Evolutionary conservation across 495 filamentous ascomycete species (phyloP), one percentile per base, ranked within the genome.

Genomic region (Thermothielavioides terrestris): DNA sequence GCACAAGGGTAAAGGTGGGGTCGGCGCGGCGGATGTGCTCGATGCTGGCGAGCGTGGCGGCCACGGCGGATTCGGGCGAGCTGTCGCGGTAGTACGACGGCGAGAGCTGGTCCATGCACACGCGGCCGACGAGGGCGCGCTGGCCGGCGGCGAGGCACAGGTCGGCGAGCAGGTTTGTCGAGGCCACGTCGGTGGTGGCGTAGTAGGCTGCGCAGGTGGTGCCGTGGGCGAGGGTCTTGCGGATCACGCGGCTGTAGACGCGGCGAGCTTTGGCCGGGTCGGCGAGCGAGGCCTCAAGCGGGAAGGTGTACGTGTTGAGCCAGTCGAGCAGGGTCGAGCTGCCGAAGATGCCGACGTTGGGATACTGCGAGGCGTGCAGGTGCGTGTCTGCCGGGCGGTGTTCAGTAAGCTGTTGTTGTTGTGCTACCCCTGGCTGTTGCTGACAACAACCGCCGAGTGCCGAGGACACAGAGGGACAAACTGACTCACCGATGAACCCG

Each of bases 251-350:
- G 15, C 75, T 73, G 68, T 97, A 97, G 52, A 90, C 77, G 54
- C 53, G 70, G 63, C 71, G 75, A 37, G 70, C 57, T 53, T 73
- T 72, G 57, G 61, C 59, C 35, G 65, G 68, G 49, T 67, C 62
- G 4, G 68, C 58, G 47, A 95, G 77, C 15, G 83, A 86, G 11
- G 79, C 72, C 68, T 97, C 91, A 47, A 94, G 76, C 0, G 91
- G 91, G 67, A 94, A 98, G n/a, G 91, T 98, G 70, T 98, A 98
- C 4, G 74, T 87, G 53, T 89, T 73, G 5, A 98, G 77, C 91
- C 91, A 98, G 67, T 87, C 80, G 20, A 98, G 78, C 36, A 98
- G 80, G 15, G 89, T 94, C 3, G 84, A 81, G 41, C 84, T 85
- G 62, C 91, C 91, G 61, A 96, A 96, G 57, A 97, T 81, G 42